These are phyloP conservation scores for Clavispora asparagi DNA, from an alignment of 805 yeast species.

Conservation along the genomic window DNA sequence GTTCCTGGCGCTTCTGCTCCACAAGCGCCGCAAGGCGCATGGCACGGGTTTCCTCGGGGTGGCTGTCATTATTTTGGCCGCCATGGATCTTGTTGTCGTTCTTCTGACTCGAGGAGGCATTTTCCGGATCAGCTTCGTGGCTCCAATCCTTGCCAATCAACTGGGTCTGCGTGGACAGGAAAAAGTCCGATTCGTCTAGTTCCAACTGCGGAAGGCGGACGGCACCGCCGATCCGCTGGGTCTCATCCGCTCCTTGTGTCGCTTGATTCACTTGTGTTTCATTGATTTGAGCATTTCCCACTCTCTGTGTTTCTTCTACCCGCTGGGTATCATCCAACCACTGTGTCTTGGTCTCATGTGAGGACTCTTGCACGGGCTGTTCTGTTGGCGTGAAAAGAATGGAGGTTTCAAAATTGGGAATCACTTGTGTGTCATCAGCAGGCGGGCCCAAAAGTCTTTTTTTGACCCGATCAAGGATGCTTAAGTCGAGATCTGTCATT, in stretches of 20 bases:
- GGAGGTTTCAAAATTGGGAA: slow-evolving; percentile 12
- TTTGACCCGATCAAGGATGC: slow-evolving; percentile 22
- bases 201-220: slow-evolving; percentile 30
- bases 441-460: slow-evolving; percentile 18
- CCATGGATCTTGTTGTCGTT: neutral
- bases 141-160: neutral
- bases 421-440: slow-evolving; percentile 9
- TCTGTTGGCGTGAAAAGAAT: slow-evolving; percentile 5
- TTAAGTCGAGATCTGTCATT: slow-evolving; percentile 9
- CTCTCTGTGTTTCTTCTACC: too few species aligned
- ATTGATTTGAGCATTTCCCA: too few species aligned
- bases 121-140: neutral
- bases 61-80: neutral
- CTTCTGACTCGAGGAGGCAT: neutral
- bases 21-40: slow-evolving; percentile 1
- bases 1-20: slow-evolving; percentile 4
- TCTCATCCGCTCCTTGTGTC: neutral
- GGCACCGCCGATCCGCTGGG: slow-evolving; percentile 1
- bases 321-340: too few species aligned
- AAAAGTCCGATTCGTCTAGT: slow-evolving; percentile 15
- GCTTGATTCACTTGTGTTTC: too few species aligned
- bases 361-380: too few species aligned
- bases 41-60: neutral
- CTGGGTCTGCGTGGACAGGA: slow-evolving; percentile 3
- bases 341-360: too few species aligned